phyloP scores from a whole-genome alignment of 2,329 filamentous ascomycete species.

The Clonostachys rhizophaga region DNA sequence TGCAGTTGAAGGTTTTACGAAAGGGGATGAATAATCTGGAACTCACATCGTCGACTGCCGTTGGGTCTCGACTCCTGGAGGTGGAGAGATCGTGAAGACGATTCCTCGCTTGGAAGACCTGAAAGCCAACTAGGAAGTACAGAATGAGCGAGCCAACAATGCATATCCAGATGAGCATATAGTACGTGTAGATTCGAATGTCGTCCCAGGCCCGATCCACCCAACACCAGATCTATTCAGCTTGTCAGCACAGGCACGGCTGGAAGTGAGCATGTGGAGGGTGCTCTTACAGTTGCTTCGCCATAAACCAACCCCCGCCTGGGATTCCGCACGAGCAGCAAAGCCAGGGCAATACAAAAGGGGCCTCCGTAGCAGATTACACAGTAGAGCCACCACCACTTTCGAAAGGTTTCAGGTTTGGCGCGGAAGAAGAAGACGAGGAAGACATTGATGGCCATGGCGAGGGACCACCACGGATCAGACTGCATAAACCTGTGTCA shows the following conservation, averaged over 20 bases:
- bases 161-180: constrained; percentile 57
- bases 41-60: constrained; percentile 24
- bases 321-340: constrained; percentile 49
- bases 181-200: constrained; percentile 57
- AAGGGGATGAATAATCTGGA: not conserved
- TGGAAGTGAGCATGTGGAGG: not conserved
- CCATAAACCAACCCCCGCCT: constrained; percentile 41
- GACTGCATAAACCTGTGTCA: constrained; percentile 70
- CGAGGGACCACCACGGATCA: constrained; percentile 72
- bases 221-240: constrained; percentile 56
- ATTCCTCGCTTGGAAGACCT: constrained; percentile 55
- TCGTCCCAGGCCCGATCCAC: constrained; percentile 48
- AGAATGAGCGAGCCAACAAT: constrained; percentile 49
- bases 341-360: constrained; percentile 60
- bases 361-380: constrained; percentile 68
- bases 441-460: constrained; percentile 80
- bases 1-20: not conserved
- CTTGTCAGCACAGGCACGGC: not conserved
- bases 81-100: constrained; percentile 48
- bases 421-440: constrained; percentile 60
- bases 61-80: constrained; percentile 11
- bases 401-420: constrained; percentile 63
- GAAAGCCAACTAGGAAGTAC: constrained; percentile 53
- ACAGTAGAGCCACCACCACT: constrained; percentile 68
- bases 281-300: constrained; percentile 45